A percentile compares a stretch with the other conserved stretches of the same genome.
Conservation (phyloP, 1,284 basidiomycete species). For the Austroboletus niveus region DNA sequence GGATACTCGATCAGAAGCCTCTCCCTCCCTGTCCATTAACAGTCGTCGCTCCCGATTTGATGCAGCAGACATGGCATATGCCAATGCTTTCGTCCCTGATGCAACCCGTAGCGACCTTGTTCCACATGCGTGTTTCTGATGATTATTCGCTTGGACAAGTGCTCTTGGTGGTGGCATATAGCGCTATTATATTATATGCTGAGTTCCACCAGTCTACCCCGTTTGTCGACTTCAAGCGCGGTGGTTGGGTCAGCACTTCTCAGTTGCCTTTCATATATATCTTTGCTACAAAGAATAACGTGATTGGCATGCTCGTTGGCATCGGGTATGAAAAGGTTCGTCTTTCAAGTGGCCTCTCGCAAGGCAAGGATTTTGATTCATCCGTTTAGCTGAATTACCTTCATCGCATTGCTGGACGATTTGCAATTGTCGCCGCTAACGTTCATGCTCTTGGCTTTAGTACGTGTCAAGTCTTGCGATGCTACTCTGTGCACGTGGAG, state of each 20-base stretch:
- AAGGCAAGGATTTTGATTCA: background rate
- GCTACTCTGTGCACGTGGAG: background rate
- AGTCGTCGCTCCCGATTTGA: background rate
- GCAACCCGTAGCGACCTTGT: slow-evolving; percentile 38
- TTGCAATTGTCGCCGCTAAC: slow-evolving; percentile 60
- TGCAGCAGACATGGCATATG: slow-evolving; percentile 43
- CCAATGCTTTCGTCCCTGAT: slow-evolving; percentile 40
- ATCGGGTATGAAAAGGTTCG: slow-evolving; percentile 72
- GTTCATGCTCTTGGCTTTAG: slow-evolving; percentile 67
- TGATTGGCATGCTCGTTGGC: slow-evolving; percentile 61
- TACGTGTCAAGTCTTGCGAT: slow-evolving; percentile 33
- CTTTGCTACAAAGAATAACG: slow-evolving; percentile 73
- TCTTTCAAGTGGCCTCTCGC: background rate
- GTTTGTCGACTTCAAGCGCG: slow-evolving; percentile 49
- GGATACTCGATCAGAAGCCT: slow-evolving; percentile 15
- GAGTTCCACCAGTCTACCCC: slow-evolving; percentile 52
- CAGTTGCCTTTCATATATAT: slow-evolving; percentile 72
- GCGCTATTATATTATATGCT: slow-evolving; percentile 46
- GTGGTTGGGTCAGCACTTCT: slow-evolving; percentile 64
- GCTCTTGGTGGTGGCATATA: slow-evolving; percentile 48
- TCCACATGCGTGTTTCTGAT: slow-evolving; percentile 43
- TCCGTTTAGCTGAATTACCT: slow-evolving; percentile 67
- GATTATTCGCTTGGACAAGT: slow-evolving; percentile 54
- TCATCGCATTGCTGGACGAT: slow-evolving; percentile 69
- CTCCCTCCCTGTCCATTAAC: slow-evolving; percentile 20